Percentiles rank a stretch among this genome's conserved stretches.
Conservation (phyloP, 257 asterid genomes). For the Marsdenia floribunda region DNA sequence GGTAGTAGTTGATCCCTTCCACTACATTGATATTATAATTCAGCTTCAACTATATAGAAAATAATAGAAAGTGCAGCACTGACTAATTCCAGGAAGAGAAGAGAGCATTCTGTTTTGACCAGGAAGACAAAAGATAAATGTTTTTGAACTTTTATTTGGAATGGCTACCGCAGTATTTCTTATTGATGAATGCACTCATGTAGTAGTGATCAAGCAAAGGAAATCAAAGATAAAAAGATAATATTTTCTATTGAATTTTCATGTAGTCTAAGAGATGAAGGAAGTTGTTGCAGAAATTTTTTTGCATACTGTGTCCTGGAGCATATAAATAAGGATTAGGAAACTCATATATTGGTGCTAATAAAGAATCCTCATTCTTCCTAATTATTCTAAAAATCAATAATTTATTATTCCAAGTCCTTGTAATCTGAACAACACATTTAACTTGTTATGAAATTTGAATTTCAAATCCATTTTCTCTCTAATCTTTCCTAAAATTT, state of each 20-base stretch:
- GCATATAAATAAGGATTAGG: neutral
- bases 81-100: neutral
- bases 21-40: conserved; percentile 33
- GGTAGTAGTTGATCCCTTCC: conserved; percentile 78
- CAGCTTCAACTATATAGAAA: conserved; percentile 2
- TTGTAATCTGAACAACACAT: neutral
- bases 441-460: neutral
- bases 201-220: neutral
- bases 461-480: neutral
- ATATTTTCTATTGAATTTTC: neutral
- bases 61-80: neutral
- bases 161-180: neutral
- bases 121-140: neutral
- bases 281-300: neutral
- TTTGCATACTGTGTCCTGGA: neutral
- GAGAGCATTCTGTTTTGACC: neutral
- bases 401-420: neutral
- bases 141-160: neutral
- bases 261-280: too few relatives aligned
- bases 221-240: neutral
- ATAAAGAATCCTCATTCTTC: neutral
- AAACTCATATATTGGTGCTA: neutral
- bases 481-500: neutral
- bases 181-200: neutral
- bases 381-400: too few relatives aligned